Base-by-base conservation (phyloP, 176 grass and related monocot species). In the Chrysopogon serrulatus region DNA sequence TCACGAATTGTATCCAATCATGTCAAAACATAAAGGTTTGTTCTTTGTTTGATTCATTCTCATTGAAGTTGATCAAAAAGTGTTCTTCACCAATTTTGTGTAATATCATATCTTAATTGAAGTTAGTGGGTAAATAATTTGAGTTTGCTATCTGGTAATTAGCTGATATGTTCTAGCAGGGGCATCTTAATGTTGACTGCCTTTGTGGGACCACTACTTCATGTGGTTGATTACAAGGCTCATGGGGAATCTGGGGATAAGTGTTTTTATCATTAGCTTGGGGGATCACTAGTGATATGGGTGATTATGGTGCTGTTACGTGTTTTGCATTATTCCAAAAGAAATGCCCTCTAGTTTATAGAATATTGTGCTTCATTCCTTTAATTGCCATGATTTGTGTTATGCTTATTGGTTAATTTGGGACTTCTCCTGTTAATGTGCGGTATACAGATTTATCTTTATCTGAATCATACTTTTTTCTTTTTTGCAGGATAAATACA, bases 11-110 rank as follows among this genome's bases (percentile, higher is more conserved):
- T 83, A 99, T 99, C 70, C 81, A 92, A 81, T 99, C 96, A 73
- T 99, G 96, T 63, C 91, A 99, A 80, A 99, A 90, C 67, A 96
- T 99, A 87, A 99, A 99, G 96, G 96, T 99, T 45, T 79, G 81
- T 85, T 84, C 63, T 79, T 78, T 24, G 73, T 83, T 43, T 74
- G 23, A 31, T 74, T 85, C 28, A 40, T 80, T 85, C 19, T 68
- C 13, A 31, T 41, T 56, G 15, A 68, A 80, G 36, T 68, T 61
- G 36, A 76, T 81, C 48, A 7, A 33, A 21, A 24, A 74, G 5
- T 27, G 54, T 82, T 68, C 49, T 59, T 26, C 49, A 5, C 19
- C 59, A 23, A 40, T 45, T 39, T 65, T 47, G 11, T 54, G 32
- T 73, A 47, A 44, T 39, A 28, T 32, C 48, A 33, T 24, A 75